Base-by-base conservation (phyloP, 1,284 basidiomycete species). In the Testicularia cyperi region DNA sequence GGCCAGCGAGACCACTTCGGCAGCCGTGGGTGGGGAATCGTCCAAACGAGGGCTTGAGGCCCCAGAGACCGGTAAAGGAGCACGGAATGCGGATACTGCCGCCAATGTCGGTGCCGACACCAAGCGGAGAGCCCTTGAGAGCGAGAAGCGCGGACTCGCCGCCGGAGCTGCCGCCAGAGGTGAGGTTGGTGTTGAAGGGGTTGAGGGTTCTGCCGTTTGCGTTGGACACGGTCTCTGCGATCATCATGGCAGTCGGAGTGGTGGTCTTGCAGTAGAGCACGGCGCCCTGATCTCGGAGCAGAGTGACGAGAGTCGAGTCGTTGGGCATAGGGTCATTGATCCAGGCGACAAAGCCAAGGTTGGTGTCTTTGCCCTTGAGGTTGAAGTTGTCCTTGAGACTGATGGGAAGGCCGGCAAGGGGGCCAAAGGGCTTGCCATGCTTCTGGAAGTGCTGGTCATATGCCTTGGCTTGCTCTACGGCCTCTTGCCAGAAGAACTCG, bases 41-140 rank as follows among this genome's bases (percentile, higher is more conserved):
- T 2, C 58, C 63, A 6, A 66, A 58, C 10, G 43, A 52, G 1
- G 66, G 66, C 36, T 58, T 57, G 28, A 68, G 45, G 0, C 57
- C 56, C 51, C 60, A 68, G 23, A 68, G 24, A 12, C 55, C 66
- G 0, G 38, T 38, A 10, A 58, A 54, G 3, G 49, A 42, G 30
- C 46, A 57, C 0, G 68, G 68, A 12, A 66, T 62, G 19, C 67
- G 40, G 20, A 70, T 60, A 15, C 44, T 49, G 8, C 67, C 67
- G 16, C 67, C 60, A 16, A 69, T 66, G 25, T 66, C 66, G 12
- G 64, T 60, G 8, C 64, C 68, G 3, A 68, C 31, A 21, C 66
- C 66, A 3, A 68, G 38, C 26, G 54, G 42, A 20, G 60, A 56
- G 10, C 58, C 68, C 3, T 44, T 39, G 30, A 52, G 24, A 2